Evolutionary conservation across 164 flowering plant species (phyloP), one percentile per base, ranked within the genome.

Genomic region (Amborella trichopoda): DNA sequence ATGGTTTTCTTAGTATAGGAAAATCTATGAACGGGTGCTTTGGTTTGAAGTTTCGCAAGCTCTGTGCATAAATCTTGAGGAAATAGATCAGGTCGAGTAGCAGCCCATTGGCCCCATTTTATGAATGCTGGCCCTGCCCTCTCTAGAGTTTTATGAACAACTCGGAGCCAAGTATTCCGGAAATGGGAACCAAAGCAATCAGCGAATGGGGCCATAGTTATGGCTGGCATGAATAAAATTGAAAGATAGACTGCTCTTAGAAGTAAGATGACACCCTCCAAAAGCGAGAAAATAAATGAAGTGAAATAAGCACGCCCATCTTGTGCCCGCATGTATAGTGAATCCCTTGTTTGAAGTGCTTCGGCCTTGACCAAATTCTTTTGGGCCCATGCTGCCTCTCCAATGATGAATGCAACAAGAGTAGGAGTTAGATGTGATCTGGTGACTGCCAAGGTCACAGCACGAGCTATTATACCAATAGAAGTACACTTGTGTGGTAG

Each of bases 91-190:
- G 91, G 88, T 14, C 89, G 68, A 27, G 95, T 82, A 41, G 95
- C 91, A 34, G 95, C 95, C 95, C 95, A 86, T 38, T 82, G 95
- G 24, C 91, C 95, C 95, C 91, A 86, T 59, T 86, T 86, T 33
- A 86, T 86, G 58, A 86, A 86, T 40, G 91, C 95, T 13, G 91
- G 91, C 46, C 95, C 95, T 12, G 88, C 88, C 34, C 13, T 63
- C 59, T 85, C 95, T 14, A 85, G 68, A 5, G 91, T 71, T 3
- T 33, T 65, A 56, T 54, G 95, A 32, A 85, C 79, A 60, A 80
- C 53, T 43, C 50, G 70, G 59, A 85, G 91, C 91, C 88, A 81
- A 17, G 54, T 17, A 54, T 62, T 76, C 58, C 88, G 68, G 48
- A 62, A 81, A 40, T 53, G 37, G 40, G 56, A 62, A 40, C 91